A percentile compares a stretch with the other conserved stretches of the same genome.
phyloP scores from a whole-genome alignment of 495 filamentous ascomycete species.

The Talaromyces adpressus region DNA sequence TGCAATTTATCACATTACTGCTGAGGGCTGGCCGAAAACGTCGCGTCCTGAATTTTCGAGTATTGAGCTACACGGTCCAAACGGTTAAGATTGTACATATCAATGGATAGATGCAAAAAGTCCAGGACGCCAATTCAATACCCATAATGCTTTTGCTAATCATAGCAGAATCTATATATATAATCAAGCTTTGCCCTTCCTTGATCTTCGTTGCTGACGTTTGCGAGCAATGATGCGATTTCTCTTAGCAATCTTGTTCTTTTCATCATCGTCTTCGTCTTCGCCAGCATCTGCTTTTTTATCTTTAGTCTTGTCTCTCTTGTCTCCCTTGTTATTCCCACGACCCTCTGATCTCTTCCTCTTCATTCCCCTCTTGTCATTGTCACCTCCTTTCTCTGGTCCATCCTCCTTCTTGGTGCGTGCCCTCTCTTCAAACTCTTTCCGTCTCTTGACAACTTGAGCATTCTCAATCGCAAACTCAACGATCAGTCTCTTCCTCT shows the following conservation, averaged over 20 bases:
- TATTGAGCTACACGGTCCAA: not conserved
- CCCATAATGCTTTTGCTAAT: constrained; percentile 1
- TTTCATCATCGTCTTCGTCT: constrained; percentile 27
- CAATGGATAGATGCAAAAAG: not conserved
- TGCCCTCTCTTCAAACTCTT: constrained; percentile 61
- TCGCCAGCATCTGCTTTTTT: constrained; percentile 16
- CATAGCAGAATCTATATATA: constrained; percentile 2
- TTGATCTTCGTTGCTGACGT: constrained; percentile 47
- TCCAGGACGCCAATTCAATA: not conserved
- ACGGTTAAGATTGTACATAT: not conserved
- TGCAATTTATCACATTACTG: not conserved
- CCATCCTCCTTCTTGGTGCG: constrained; percentile 27
- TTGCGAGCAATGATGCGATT: constrained; percentile 64
- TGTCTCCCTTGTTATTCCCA: constrained; percentile 12
- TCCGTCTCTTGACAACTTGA: constrained; percentile 76
- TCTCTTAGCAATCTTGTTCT: constrained; percentile 52
- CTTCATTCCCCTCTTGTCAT: constrained; percentile 22
- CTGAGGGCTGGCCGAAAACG: not conserved
- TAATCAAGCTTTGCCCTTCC: constrained; percentile 34
- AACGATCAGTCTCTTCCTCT: constrained; percentile 76
- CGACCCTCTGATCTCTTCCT: constrained; percentile 33
- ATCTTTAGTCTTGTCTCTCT: constrained; percentile 10
- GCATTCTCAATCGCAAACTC: constrained; percentile 99
- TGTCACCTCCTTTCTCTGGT: constrained; percentile 17
- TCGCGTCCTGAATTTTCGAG: not conserved